Conservation (phyloP, 2,329 filamentous ascomycete genomes). For the Diaporthe sp. region DNA sequence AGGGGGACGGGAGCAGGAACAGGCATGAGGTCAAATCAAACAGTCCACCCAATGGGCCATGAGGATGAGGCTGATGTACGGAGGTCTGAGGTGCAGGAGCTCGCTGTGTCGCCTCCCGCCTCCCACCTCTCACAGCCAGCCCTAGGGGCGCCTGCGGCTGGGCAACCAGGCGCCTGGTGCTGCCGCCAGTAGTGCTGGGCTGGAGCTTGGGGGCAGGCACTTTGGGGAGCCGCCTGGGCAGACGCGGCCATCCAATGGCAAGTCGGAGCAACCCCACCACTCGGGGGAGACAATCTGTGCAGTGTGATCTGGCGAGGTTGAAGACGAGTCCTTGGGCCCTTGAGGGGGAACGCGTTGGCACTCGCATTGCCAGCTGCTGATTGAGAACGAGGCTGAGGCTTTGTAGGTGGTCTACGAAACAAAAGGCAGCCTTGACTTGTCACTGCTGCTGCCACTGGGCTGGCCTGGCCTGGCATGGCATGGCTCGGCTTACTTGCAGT, state of each 20-base stretch:
- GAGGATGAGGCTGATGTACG: conserved; percentile 25
- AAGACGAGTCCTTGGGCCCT: not conserved
- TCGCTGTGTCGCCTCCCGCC: conserved; percentile 1
- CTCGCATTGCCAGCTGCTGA: not conserved
- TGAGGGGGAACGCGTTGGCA: not conserved
- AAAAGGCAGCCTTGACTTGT: conserved; percentile 5
- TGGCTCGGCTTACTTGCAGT: not conserved
- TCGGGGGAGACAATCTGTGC: not conserved
- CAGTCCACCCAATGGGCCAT: not conserved
- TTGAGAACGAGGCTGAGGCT: conserved; percentile 20
- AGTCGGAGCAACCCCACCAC: conserved; percentile 18
- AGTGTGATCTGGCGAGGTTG: not conserved
- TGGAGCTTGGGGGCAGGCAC: conserved; percentile 21
- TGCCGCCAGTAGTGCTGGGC: not conserved
- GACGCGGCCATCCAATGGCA: conserved; percentile 8
- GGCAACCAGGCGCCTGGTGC: conserved; percentile 1
- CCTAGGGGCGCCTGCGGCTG: conserved; percentile 18
- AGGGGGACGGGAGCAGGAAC: not conserved
- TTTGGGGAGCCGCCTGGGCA: conserved; percentile 12
- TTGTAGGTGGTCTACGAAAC: not conserved
- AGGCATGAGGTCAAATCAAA: conserved; percentile 27
- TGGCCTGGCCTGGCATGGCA: not conserved
- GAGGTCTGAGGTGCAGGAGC: conserved; percentile 23
- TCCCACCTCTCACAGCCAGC: conserved; percentile 3
- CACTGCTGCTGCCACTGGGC: not conserved